Evolutionary conservation across 495 filamentous ascomycete species (phyloP), one percentile per base, ranked within the genome.

Genomic region (Penicillium atrosanguineum): DNA sequence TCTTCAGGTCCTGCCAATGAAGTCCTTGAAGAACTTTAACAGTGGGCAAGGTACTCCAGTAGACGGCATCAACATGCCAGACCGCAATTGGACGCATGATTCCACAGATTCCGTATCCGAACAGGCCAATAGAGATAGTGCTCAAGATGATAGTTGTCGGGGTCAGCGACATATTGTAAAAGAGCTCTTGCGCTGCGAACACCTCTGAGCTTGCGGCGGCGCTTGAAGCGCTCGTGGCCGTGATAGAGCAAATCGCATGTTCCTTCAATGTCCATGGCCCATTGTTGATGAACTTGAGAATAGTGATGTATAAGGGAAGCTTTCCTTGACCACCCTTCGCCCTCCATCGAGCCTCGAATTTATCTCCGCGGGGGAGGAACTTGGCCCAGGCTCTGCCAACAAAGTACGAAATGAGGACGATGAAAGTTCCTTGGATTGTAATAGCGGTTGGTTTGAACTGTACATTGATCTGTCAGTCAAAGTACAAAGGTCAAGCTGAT

Each of bases 31-130:
- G 59, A 0, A 53, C 46, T 43, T 65, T 67, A 1, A 71, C 65
- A 0, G 55, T 56, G 8, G 71, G 71, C 34, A 74, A 42, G 5
- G 60, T 71, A 20, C 49, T 45, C 70, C 68, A 71, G 57, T 71
- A 74, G 15, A 74, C 68, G 43, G 78, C 75, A 36, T 81, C 77
- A 0, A 72, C 69, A 18, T 79, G 81, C 56, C 77, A 82, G 28
- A 85, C 79, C 19, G 77, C 63, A 15, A 80, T 69, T 5, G 74
- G 70, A 1, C 82, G 75, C 56, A 83, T 61, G 11, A 84, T 28
- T 4, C 81, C 82, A 37, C 73, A 73, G 42, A 83, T 57, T 6
- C 80, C 81, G 44, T 79, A 85, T 0, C 81, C 81, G 44, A 82
- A 74, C 8, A 83, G 53, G 2, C 62, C 62, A 15, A 73, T 68